phyloP scores from a whole-genome alignment of 2,329 filamentous ascomycete species.

The Phaeosphaeria sp. region DNA sequence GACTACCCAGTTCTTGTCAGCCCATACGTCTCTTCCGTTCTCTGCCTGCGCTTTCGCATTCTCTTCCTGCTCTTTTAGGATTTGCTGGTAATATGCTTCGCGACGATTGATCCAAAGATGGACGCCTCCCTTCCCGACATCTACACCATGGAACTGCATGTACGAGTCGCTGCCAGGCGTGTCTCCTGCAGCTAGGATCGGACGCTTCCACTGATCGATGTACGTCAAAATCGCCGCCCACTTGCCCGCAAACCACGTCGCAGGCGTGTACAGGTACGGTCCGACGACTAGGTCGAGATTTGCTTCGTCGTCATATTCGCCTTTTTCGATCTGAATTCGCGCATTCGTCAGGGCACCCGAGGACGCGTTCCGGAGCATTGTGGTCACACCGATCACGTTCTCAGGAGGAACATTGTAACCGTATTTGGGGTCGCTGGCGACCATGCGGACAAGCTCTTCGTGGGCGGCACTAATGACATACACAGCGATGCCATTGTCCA shows the following conservation, averaged over 20 bases:
- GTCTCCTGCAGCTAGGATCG: slow-evolving; percentile 35
- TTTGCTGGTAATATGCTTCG: slow-evolving; percentile 23
- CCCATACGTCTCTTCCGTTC: slow-evolving; percentile 36
- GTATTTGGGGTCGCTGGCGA: slow-evolving; percentile 41
- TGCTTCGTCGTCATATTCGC: slow-evolving; percentile 30
- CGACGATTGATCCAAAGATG: slow-evolving; percentile 39
- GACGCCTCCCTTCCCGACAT: slow-evolving; percentile 35
- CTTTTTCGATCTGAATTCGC: slow-evolving; percentile 33
- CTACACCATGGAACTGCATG: slow-evolving; percentile 41
- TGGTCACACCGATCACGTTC: slow-evolving; percentile 42
- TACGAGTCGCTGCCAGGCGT: slow-evolving; percentile 41
- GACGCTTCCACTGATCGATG: slow-evolving; percentile 40
- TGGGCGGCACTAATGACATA: slow-evolving; percentile 40
- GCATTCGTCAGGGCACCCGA: slow-evolving; percentile 36
- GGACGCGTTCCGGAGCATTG: slow-evolving; percentile 33
- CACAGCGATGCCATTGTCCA: slow-evolving; percentile 38
- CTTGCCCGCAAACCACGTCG: slow-evolving; percentile 41
- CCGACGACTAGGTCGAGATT: slow-evolving; percentile 35
- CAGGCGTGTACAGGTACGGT: slow-evolving; percentile 39
- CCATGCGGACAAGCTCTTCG: slow-evolving; percentile 42
- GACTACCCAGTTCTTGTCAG: slow-evolving; percentile 41
- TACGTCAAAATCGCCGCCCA: slow-evolving; percentile 42
- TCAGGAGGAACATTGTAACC: slow-evolving; percentile 39
- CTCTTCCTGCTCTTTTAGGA: slow-evolving; percentile 31
- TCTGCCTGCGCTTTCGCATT: slow-evolving; percentile 31